Evolutionary conservation across 495 filamentous ascomycete species (phyloP).

Genomic region (Pyrenula massariospora): DNA sequence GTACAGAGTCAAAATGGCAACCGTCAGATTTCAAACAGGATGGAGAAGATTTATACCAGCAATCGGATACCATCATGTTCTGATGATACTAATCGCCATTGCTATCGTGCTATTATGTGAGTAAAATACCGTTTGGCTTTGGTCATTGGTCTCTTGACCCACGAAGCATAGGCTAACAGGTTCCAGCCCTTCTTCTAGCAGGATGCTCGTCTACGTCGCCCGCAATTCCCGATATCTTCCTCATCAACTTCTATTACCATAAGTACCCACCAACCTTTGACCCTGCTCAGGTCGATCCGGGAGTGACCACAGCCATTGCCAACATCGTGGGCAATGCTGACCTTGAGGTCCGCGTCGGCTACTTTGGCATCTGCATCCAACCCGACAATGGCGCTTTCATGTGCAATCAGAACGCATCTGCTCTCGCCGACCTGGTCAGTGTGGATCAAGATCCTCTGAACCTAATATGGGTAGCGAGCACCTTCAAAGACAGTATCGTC

Average conservation of each 20-base stretch:
- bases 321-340: conserved; percentile 53
- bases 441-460: conserved; percentile 61
- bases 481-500: conserved; percentile 61
- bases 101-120: conserved; percentile 91
- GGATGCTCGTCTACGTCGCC: conserved; percentile 62
- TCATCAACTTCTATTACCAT: conserved; percentile 60
- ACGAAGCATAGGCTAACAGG: conserved; percentile 9
- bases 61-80: conserved; percentile 95
- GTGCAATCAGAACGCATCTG: conserved; percentile 57
- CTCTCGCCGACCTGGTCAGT: conserved; percentile 47
- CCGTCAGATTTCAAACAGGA: conserved; percentile 17
- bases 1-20: conserved; percentile 13
- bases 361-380: conserved; percentile 60
- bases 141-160: conserved; percentile 7
- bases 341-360: conserved; percentile 59
- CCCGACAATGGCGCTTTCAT: conserved; percentile 51
- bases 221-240: conserved; percentile 55
- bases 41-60: conserved; percentile 73
- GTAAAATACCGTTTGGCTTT: conserved; percentile 17
- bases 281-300: conserved; percentile 72
- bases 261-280: conserved; percentile 49
- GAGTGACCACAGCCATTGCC: conserved; percentile 54
- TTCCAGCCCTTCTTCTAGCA: conserved; percentile 49
- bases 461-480: conserved; percentile 58
- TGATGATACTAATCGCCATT: conserved; percentile 93